These are phyloP conservation scores for Schizopora paradoxa DNA, from an alignment of 1,284 basidiomycete species.

Conservation along the genomic window DNA sequence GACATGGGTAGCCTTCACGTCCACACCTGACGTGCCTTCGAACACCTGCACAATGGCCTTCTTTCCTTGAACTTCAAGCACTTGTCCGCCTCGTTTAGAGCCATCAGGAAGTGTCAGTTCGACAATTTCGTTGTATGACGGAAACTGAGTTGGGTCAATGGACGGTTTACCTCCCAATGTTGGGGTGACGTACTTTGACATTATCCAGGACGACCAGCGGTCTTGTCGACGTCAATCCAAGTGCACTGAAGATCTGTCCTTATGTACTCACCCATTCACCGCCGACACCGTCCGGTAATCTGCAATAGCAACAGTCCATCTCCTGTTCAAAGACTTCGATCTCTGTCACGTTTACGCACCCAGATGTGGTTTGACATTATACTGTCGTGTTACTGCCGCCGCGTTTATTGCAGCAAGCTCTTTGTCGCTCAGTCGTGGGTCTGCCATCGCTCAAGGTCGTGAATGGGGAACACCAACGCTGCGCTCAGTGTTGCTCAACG, in stretches of 20 bases:
- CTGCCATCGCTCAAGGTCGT: too few species aligned
- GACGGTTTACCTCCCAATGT: slow-evolving; percentile 14
- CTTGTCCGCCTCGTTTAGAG: slow-evolving; percentile 91
- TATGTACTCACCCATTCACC: slow-evolving; percentile 79
- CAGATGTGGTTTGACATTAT: slow-evolving; percentile 83
- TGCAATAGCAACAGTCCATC: slow-evolving; percentile 31
- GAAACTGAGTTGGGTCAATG: slow-evolving; percentile 56
- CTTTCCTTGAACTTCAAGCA: slow-evolving; percentile 97
- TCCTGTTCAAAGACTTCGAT: neutral
- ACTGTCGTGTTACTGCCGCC: slow-evolving; percentile 81
- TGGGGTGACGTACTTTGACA: slow-evolving; percentile 71
- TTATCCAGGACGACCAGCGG: slow-evolving; percentile 97
- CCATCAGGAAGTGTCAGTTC: slow-evolving; percentile 95
- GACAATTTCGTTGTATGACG: slow-evolving; percentile 99
- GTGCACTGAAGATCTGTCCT: slow-evolving; percentile 12
- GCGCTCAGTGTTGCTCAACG: too few species aligned
- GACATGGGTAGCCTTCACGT: slow-evolving; percentile 96
- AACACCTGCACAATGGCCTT: slow-evolving; percentile 99
- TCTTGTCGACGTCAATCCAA: slow-evolving; percentile 36
- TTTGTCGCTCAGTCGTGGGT: slow-evolving; percentile 62
- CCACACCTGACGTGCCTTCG: slow-evolving; percentile 96
- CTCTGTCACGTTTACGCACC: slow-evolving; percentile 41
- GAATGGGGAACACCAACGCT: too few species aligned
- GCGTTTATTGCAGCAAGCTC: slow-evolving; percentile 83
- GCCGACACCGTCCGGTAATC: slow-evolving; percentile 96